phyloP scores from a whole-genome alignment of 208 protist species.

The Borovskyia barvae region DNA sequence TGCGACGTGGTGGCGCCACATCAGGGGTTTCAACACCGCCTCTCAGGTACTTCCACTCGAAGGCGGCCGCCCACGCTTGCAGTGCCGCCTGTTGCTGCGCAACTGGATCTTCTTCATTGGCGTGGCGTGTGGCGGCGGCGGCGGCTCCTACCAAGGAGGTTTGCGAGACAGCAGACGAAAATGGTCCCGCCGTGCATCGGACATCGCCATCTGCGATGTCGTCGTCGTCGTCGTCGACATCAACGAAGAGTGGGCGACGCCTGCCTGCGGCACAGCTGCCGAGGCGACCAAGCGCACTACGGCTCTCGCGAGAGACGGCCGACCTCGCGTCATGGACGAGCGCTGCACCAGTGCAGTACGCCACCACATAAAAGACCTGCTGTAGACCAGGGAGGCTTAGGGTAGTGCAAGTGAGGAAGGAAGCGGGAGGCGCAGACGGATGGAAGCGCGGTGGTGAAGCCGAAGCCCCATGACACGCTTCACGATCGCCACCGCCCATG shows the following conservation, averaged over 20 bases:
- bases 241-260: background rate
- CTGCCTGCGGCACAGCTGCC: background rate
- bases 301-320: too few species aligned
- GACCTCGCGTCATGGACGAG: constrained; percentile 46
- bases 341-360: constrained; percentile 55
- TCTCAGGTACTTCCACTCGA: constrained; percentile 17
- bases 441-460: background rate
- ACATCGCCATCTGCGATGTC: constrained; percentile 4
- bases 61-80: constrained; percentile 17
- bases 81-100: constrained; percentile 10
- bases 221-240: constrained; percentile 19
- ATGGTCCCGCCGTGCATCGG: too few species aligned
- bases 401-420: constrained; percentile 26
- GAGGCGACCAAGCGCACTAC: too few species aligned
- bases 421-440: background rate
- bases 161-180: too few species aligned
- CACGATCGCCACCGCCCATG: background rate
- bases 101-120: constrained; percentile 14
- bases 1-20: too few species aligned
- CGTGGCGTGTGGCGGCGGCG: background rate
- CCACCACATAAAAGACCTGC: constrained; percentile 63
- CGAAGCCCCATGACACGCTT: background rate
- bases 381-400: constrained; percentile 51
- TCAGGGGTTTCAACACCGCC: too few species aligned
- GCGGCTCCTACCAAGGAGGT: too few species aligned